These are phyloP conservation scores for Pseudogymnoascus pannorum DNA, from an alignment of 2,329 filamentous ascomycete genomes.

Conservation along the genomic window DNA sequence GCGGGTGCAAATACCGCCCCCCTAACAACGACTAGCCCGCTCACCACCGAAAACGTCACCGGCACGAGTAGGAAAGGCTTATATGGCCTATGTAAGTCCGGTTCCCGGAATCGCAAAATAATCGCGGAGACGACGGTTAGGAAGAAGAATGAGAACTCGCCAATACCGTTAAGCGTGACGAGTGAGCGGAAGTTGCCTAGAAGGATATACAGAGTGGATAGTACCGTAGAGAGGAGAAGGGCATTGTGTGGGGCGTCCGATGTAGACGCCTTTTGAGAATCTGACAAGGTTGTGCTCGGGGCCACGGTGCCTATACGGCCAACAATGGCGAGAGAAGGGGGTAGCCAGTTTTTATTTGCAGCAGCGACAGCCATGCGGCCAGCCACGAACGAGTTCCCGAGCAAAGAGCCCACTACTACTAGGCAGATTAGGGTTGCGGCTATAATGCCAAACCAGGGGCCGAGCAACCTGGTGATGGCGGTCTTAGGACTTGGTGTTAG, in stretches of 20 bases:
- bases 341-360: constrained; percentile 45
- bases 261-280: constrained; percentile 14
- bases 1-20: constrained; percentile 52
- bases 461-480: constrained; percentile 47
- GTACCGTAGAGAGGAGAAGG: constrained; percentile 40
- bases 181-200: constrained; percentile 54
- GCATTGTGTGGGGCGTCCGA: constrained; percentile 50
- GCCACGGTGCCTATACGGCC: constrained; percentile 33
- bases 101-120: constrained; percentile 49
- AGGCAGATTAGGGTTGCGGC: constrained; percentile 51
- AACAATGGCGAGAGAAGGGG: constrained; percentile 37
- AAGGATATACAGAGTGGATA: constrained; percentile 51
- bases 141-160: constrained; percentile 58
- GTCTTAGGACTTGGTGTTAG: constrained; percentile 34
- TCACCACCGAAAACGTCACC: constrained; percentile 46
- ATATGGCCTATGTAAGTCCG: constrained; percentile 47
- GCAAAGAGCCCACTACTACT: constrained; percentile 53
- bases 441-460: constrained; percentile 43
- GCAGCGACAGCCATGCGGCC: constrained; percentile 56
- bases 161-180: constrained; percentile 52
- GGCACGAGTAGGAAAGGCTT: constrained; percentile 46
- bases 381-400: constrained; percentile 56
- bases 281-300: background rate
- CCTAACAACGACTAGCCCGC: constrained; percentile 51
- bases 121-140: constrained; percentile 53